Base-by-base conservation (phyloP, 1,139 yeast species). In the Debaryomyces sp. region DNA sequence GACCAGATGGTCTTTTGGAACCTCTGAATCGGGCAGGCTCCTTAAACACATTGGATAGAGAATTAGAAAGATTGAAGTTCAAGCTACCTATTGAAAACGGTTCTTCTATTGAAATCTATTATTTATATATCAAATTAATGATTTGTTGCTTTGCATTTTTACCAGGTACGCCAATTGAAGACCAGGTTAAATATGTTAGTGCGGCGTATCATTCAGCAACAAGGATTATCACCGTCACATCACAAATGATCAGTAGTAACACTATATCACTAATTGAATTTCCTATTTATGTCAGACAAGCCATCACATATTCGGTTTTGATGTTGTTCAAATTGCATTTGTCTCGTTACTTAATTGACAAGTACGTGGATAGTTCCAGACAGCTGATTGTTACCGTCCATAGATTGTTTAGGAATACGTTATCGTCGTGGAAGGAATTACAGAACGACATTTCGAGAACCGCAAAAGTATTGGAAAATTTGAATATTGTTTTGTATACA, bases 381-480 rank as follows among this genome's bases (percentile, higher is more conserved):
- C 97, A 91, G 67, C 88, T 95, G 9, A 89, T 92, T 60, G 97
- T 92, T 21, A 91, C 97, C 0, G 96, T 90, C 1, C 97, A 92
- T 67, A 76, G 97, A 59, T 70, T 91, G 45, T 88, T 85, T 64
- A 78, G 97, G 65, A 91, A 92, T 63, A 91, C 94, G 64, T 73
- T 91, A 40, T 84, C 94, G 2, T 92, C 96, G 8, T 92, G 98
- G 98, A 85, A 87, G 53, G 89, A 86, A 56, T 89, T 91, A 44
- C 91, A 89, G 56, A 91, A 90, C 67, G 98, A 91, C 66, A 88
- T 91, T 34, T 86, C 96, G 2, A 79, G 98, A 64, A 89, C 96
- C 0, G 97, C 97, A 2, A 89, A 89, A 57, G 95, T 91, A n/a
- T 74, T 92, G 57, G 98, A 92, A 60, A 90, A 90, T 62, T 76